Evolutionary conservation across 2,329 filamentous ascomycete genomes (phyloP).

Genomic region (Plectosphaerella sp.): DNA sequence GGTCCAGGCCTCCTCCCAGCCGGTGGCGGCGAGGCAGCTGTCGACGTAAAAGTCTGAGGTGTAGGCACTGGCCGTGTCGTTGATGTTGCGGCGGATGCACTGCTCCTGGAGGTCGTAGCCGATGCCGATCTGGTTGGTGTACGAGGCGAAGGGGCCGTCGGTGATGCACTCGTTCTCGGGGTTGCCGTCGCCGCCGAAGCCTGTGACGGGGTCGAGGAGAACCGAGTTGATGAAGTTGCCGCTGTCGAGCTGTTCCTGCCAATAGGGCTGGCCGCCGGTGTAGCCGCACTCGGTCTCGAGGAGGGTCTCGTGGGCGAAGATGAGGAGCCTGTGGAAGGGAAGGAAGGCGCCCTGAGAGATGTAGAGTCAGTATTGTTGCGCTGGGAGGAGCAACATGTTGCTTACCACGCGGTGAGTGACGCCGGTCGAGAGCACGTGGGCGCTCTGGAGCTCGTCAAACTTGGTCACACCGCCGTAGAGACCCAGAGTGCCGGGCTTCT

Average conservation of each 20-base stretch:
- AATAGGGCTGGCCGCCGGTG: conserved; percentile 18
- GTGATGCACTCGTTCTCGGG: background rate
- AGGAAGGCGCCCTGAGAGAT: conserved; percentile 18
- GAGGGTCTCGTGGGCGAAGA: conserved; percentile 20
- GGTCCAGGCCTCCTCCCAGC: conserved; percentile 13
- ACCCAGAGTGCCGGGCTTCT: conserved; percentile 5
- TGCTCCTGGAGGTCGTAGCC: conserved; percentile 3
- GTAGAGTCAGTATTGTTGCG: background rate
- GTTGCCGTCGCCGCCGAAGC: conserved; percentile 11
- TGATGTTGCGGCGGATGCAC: conserved; percentile 1
- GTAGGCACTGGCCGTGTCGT: background rate
- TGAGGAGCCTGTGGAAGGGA: conserved; percentile 22
- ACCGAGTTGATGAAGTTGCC: conserved; percentile 5
- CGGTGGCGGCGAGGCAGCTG: background rate
- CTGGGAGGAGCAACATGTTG: conserved; percentile 9
- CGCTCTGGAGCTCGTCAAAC: conserved; percentile 13
- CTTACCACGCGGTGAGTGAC: conserved; percentile 11
- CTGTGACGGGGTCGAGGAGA: conserved; percentile 8
- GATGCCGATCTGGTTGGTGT: conserved; percentile 12
- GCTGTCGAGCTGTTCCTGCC: conserved; percentile 8
- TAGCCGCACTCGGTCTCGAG: conserved; percentile 22
- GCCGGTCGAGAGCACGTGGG: conserved; percentile 9
- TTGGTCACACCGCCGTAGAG: conserved; percentile 8
- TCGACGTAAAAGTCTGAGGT: background rate
- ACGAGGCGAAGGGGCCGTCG: conserved; percentile 4